Evolutionary conservation across 306 rosid genomes (phyloP).

Genomic region (Inga laurina): DNA sequence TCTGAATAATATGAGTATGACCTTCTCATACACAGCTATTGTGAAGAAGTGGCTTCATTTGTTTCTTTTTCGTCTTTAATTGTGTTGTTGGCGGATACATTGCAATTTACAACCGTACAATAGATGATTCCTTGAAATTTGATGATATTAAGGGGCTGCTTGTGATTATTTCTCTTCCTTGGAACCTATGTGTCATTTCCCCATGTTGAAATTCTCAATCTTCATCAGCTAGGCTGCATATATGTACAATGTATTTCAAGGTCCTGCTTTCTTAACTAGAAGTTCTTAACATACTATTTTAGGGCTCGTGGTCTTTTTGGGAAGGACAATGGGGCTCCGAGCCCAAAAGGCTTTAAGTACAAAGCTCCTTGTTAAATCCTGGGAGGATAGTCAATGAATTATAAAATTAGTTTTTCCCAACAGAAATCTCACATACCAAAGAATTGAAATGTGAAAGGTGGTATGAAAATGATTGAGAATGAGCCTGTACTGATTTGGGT

Average conservation of each 20-base stretch:
- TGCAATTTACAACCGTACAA: neutral
- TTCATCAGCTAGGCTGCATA: neutral
- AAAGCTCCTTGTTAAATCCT: neutral
- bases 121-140: neutral
- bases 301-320: neutral
- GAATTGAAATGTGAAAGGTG: neutral
- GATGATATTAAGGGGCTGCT: too few species aligned
- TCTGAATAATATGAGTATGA: neutral
- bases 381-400: neutral
- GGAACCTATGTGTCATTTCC: too few species aligned
- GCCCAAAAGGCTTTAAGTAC: neutral
- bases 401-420: neutral
- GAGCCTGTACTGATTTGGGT: neutral
- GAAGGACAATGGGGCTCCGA: neutral
- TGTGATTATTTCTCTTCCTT: too few species aligned
- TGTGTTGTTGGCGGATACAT: neutral
- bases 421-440: neutral
- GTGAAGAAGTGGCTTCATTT: neutral
- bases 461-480: neutral
- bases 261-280: too few species aligned
- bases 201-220: neutral
- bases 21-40: neutral
- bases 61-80: neutral
- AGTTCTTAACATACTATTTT: neutral
- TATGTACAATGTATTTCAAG: neutral